Base-by-base conservation (phyloP, 495 filamentous ascomycete genomes). In the Penicillium odoratum region DNA sequence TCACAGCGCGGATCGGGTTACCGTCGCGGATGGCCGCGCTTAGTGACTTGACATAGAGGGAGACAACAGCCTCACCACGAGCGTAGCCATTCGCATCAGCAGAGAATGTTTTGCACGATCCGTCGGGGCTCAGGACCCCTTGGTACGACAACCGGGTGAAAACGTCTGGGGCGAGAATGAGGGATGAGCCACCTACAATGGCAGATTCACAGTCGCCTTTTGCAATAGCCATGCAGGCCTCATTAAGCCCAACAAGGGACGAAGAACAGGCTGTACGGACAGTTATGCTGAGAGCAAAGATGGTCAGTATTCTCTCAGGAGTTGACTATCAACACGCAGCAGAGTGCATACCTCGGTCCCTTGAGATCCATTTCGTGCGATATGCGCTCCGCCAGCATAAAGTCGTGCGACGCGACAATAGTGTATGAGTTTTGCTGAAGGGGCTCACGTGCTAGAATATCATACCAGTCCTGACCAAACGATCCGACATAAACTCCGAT, bases 1-100 rank as follows among this genome's bases (percentile, higher is more conserved):
- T 80, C 3, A 81, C 63, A 0, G 73, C 78, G 0, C 78, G 65
- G 15, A 83, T 69, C 0, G 72, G 64, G 51, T 78, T 69, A 0
- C 59, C 58, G 15, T 76, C 74, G 5, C 51, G 28, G 0, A 83
- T 42, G 4, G 80, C 79, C 31, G 70, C 55, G 5, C 53, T 49
- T 2, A 76, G 50, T 0, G 29, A 49, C 48, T 78, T 81, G 10
- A 82, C 36, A 16, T 68, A 71, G 1, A 81, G 40, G 0, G 70
- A 71, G 28, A 50, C 67, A 16, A 78, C 64, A 0, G 68, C 75
- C 60, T 92, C 89, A 4, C 78, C 89, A 15, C 88, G 77, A 0
- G 72, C 85, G 63, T 86, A 92, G 0, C 88, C 89, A 57, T 86
- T 78, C 0, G 85, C 88, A 5, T 69, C 55, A 0, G 74, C 72